Evolutionary conservation across 352 stramenopile species (phyloP).

Genomic region (Peronosclerospora sorghi): DNA sequence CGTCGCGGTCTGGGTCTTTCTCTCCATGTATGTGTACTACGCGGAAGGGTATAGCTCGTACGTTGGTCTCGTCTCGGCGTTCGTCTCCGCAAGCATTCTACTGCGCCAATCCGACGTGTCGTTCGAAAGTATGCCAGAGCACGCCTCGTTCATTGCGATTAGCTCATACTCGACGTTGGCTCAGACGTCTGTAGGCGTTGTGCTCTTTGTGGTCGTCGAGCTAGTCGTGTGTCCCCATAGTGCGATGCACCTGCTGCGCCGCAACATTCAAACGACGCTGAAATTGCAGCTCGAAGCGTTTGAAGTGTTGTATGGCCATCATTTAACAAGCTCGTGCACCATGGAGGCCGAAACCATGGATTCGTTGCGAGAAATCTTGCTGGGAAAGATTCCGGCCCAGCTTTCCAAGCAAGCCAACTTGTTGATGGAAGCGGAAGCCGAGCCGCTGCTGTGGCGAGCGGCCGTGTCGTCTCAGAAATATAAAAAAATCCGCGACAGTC

Average conservation of each 20-base stretch:
- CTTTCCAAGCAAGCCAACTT: conserved; percentile 54
- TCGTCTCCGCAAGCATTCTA: conserved; percentile 50
- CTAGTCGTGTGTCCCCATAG: conserved; percentile 58
- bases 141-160: no score
- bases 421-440: conserved; percentile 46
- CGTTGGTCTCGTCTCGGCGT: conserved; percentile 60
- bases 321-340: conserved; percentile 38
- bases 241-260: conserved; percentile 42
- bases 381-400: conserved; percentile 41
- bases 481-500: conserved; percentile 44
- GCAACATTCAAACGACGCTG: conserved; percentile 68
- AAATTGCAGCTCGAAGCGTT: conserved; percentile 53
- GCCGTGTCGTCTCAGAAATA: conserved; percentile 72
- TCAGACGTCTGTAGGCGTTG: conserved; percentile 63
- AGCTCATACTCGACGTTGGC: conserved; percentile 68
- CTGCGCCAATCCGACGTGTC: conserved; percentile 53
- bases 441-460: conserved; percentile 60
- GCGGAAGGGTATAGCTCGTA: conserved; percentile 58
- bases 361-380: conserved; percentile 39
- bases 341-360: conserved; percentile 41
- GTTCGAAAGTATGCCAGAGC: no score
- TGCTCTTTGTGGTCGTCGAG: conserved; percentile 69
- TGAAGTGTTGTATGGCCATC: conserved; percentile 54
- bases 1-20: conserved; percentile 59
- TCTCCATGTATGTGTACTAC: conserved; percentile 72